Evolutionary conservation across 441 rosid species (phyloP), one percentile per base, ranked within the genome.

Genomic region (Biscutella laevigata): DNA sequence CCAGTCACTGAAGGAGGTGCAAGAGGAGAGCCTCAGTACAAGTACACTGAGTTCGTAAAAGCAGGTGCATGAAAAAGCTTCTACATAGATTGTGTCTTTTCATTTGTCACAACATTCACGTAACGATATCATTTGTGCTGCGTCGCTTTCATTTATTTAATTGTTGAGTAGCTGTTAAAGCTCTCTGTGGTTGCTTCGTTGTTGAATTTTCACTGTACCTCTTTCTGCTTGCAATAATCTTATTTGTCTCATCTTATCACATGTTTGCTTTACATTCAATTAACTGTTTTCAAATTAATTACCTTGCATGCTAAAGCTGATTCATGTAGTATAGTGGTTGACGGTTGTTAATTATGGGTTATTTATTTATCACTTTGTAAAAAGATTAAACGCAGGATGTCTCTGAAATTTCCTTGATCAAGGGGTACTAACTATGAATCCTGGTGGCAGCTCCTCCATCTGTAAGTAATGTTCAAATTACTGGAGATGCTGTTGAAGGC

Each of bases 1-100:
- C 99, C 99, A 25, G 94, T 92, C 54, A 84, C 97, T 3, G 90
- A 86, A 73, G 95, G 67, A 79, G 95, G 97, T 59, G 85, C 84
- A 61, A 94, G 83, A 76, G 99, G 99, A 72, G 99, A 94, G 69
- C 95, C 99, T 47, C 97, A 82, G 37, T 86, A 86, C 61, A 88
- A 94, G 62, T 84, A 94, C 65, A 94, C 99, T n/a, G 99, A 94
- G 66, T 94, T 88, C 65, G 79, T 88, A 53, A 94, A 78, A 84
- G 95, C 99, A 76, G 99, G 99, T 57, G 7, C 12, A 58, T 33
- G 14, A 44, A 57, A 35, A 33, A 52, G 8, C 51, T 32, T 50
- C 47, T 42, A 10, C 28, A 54, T 43, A 51, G 44, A 51, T 50
- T 17, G 6, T 43, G 34, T 32, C 13, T 45, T 29, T 12, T 48